phyloP scores from a whole-genome alignment of 2,329 filamentous ascomycete species.

The Plectosphaerella cucumerina region DNA sequence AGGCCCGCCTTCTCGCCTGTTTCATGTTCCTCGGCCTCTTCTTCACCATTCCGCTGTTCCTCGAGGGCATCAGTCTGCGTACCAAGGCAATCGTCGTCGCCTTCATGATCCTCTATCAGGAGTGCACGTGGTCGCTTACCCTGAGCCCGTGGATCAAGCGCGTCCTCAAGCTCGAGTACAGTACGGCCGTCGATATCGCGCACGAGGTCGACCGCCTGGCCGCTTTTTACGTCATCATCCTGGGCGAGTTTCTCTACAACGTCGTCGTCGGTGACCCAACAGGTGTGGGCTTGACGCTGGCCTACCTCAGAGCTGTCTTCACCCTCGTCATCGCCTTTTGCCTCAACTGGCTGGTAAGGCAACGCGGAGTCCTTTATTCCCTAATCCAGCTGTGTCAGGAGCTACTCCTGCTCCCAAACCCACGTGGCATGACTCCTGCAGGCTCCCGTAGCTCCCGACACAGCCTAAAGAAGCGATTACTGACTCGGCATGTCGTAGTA shows the following conservation, averaged over 20 bases:
- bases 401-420: no score
- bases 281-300: slow-evolving; percentile 36
- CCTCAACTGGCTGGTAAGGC: slow-evolving; percentile 47
- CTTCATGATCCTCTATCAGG: slow-evolving; percentile 35
- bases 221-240: slow-evolving; percentile 48
- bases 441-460: no score
- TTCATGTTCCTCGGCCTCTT: slow-evolving; percentile 36
- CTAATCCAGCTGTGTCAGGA: no score
- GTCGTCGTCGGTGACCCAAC: slow-evolving; percentile 43
- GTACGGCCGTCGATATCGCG: slow-evolving; percentile 43
- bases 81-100: slow-evolving; percentile 37
- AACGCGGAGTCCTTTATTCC: no score
- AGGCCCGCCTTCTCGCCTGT: slow-evolving; percentile 37
- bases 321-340: slow-evolving; percentile 45
- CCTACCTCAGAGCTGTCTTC: slow-evolving; percentile 40
- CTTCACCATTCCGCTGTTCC: slow-evolving; percentile 38
- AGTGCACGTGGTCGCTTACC: slow-evolving; percentile 37
- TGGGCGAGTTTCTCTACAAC: slow-evolving; percentile 44
- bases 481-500: no score
- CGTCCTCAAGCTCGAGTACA: slow-evolving; percentile 35
- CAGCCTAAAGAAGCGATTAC: no score
- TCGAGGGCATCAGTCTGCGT: slow-evolving; percentile 32
- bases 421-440: no score
- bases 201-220: slow-evolving; percentile 47
- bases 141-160: slow-evolving; percentile 39